Base-by-base conservation (phyloP, 257 asterid genomes). In the Gynochthodes officinalis region DNA sequence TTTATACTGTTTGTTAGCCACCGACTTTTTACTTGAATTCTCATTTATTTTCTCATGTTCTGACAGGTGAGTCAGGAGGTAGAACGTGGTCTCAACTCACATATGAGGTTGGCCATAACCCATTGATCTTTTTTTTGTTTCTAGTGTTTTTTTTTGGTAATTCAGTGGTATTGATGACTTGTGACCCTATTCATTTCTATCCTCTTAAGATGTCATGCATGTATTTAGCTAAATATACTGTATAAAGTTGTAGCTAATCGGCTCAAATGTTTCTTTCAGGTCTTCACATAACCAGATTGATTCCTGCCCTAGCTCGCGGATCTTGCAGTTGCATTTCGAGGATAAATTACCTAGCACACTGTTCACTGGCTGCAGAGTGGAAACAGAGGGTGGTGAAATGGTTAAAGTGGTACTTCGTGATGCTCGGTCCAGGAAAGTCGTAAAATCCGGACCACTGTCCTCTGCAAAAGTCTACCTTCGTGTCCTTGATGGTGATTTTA, bases 401-500 rank as follows among this genome's bases (percentile, higher is more conserved):
- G 53, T 89, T 30, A 86, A 83, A 74, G 63, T 91, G 15, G 81
- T 75, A 23, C 53, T 93, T 76, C 77, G 67, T 64, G 88, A 93
- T 73, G 70, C 89, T 43, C 64, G 35, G 50, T 72, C 96, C 30
- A 52, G 71, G 11, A 75, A 52, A 35, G 61, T 76, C 32, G 50
- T 93, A 67, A 77, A 90, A 40, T 79, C 86, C 11, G 93, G 96
- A 5, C 83, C 87, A 16, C 74, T 79, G 9, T 89, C 98, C 54
- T 83, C 91, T 0, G 52, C 80, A 40, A 93, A 83, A 65, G 83
- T 87, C 21, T 63, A 66, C 14, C 64, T 91, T 35, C 81, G 80
- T 33, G 97, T 88, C 19, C 90, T 93, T n/a, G 88, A 88, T 73
- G 98, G 96, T 61, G 98, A 93, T 73, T 91, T 93, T 64, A 77